Evolutionary conservation across 2,329 filamentous ascomycete species (phyloP), one percentile per base, ranked within the genome.

Genomic region (Pestalotiopsis sp.): DNA sequence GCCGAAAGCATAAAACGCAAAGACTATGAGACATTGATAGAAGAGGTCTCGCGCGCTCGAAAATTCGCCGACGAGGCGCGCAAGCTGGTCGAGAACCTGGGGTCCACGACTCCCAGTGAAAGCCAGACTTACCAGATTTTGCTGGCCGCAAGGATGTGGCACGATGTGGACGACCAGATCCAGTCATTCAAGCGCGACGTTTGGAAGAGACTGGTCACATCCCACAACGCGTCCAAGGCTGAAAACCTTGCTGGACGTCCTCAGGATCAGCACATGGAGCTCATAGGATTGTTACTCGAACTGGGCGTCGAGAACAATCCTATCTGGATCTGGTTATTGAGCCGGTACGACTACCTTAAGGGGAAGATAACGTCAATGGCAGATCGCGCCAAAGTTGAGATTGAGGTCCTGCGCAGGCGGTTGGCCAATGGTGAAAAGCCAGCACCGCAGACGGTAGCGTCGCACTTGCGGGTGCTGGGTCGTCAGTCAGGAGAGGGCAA

Each of bases 261-360:
- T 5, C 93, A 95, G 76, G 94, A 97, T 73, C 88, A 91, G 78
- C 92, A 98, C 75, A 94, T 98, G 89, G 94, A 97, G 77, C 85
- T 98, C 62, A 98, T 99, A 67, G 87, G 90, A 25, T 85, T 98
- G 45, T 85, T 99, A 66, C 83, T 99, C n/a, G 95, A 99, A 79
- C 85, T 99, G 23, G 97, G 96, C 6, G 94, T 97, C 2, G 92
- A 97, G 11, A 94, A 98, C 69, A 99, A 97, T 75, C 96, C 96
- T 1, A 97, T 99, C 71, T 97, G 93, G 93, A 88, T 97, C 12
- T 99, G 96, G 95, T 88, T 99, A 31, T 84, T 95, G 67, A 97
- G 94, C 76, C 91, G 93, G 60, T 97, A 95, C 77, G 93, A 97
- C 72, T 91, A 95, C 76, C 85, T 99, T 68, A 98, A 96, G 80